Base-by-base conservation (phyloP, 176 grass and related monocot genomes). In the Hordeum marinum region DNA sequence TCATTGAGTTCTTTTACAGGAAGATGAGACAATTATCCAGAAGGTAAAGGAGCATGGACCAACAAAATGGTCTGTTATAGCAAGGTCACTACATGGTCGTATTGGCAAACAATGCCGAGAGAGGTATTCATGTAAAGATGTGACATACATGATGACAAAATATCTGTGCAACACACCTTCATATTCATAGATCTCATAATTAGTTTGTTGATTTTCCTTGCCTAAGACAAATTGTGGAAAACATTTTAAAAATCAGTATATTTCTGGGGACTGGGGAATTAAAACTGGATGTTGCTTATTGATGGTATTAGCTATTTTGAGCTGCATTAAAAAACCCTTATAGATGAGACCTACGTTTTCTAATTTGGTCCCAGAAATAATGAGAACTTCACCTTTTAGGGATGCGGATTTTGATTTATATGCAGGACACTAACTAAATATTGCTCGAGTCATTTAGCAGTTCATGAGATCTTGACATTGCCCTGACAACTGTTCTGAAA, bases 61-160 rank as follows among this genome's bases (percentile, higher is more conserved):
- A 36, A 59, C 83, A 89, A 98, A 98, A 88, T 98, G 96, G 96
- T 95, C 93, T 1, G 29, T 91, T 23, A 94, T 98, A 87, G 96
- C 96, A 82, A 92, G 77, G 55, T 85, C 87, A 78, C 85, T 98
- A 78, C 79, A 92, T 82, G 96, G 96, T 45, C 89, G 93, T 68
- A 98, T 98, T 68, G 96, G 96, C 36, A 98, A 98, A 87, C 93
- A 98, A 91, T 98, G 96, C 63, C 82, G 93, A 82, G 96, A 98
- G 85, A 95, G 96, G 96, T 98, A 89, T 75, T 63, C 66, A 79
- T 73, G 29, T 77, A 63, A 76, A 74, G 31, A 80, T 59, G 37
- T 62, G 32, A 41, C 34, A 80, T 65, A 23, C 21, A 50, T 35
- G 23, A 36, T 88, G 63, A 77, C 79, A 57, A 88, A 85, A 9